Evolutionary conservation across 352 stramenopile species (phyloP).

Genomic region (Phytophthora hybrid): DNA sequence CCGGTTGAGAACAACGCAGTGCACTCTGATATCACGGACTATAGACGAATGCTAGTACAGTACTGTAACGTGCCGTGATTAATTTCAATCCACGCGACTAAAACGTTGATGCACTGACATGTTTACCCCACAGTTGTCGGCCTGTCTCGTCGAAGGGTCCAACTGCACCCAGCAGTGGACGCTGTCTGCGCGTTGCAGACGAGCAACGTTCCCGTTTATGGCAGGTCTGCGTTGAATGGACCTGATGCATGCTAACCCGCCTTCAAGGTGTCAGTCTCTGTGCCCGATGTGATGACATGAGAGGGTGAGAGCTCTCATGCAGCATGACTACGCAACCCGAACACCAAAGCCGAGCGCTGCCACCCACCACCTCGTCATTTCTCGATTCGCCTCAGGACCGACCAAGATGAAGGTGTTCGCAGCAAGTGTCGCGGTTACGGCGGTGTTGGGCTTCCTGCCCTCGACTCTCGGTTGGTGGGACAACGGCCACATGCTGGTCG

Average conservation of each 20-base stretch:
- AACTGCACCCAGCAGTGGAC: constrained; percentile 21
- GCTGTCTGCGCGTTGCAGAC: constrained; percentile 33
- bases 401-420: constrained; percentile 51
- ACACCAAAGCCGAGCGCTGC: background rate
- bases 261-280: constrained; percentile 25
- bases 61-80: background rate
- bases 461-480: constrained; percentile 60
- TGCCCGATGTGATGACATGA: constrained; percentile 19
- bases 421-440: constrained; percentile 13
- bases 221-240: constrained; percentile 25
- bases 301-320: background rate
- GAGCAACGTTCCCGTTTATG: constrained; percentile 33
- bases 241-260: constrained; percentile 21
- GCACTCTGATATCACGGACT: background rate
- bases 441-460: constrained; percentile 32
- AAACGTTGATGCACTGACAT: background rate
- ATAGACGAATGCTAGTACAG: constrained; percentile 1
- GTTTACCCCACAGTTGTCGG: background rate
- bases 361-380: constrained; percentile 22
- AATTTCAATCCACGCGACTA: background rate
- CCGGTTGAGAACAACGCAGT: background rate
- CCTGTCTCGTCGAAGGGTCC: constrained; percentile 13
- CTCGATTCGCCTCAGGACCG: constrained; percentile 11
- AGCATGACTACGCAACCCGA: constrained; percentile 24
- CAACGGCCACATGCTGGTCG: constrained; percentile 72